Evolutionary conservation across 2,329 filamentous ascomycete genomes (phyloP).

Genomic region (Fusarium abutilonis): DNA sequence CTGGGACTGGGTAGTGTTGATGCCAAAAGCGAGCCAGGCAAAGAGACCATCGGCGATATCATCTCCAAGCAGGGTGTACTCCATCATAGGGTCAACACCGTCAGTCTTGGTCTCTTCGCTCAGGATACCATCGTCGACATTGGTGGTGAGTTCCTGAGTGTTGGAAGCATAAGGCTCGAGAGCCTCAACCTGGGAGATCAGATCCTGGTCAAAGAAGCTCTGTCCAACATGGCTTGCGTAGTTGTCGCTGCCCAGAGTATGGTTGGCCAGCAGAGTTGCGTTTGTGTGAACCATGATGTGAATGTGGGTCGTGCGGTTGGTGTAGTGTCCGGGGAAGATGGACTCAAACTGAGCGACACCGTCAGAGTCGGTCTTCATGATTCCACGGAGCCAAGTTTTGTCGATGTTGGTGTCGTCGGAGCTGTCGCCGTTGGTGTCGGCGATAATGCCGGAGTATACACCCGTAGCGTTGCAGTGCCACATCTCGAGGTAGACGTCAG

Average conservation of each 20-base stretch:
- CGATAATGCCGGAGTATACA: conserved; percentile 56
- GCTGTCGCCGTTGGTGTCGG: conserved; percentile 57
- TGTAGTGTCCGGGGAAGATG: conserved; percentile 58
- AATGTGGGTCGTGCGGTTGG: conserved; percentile 58
- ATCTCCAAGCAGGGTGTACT: conserved; percentile 67
- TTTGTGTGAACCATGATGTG: conserved; percentile 56
- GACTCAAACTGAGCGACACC: conserved; percentile 57
- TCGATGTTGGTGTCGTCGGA: conserved; percentile 47
- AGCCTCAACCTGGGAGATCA: conserved; percentile 62
- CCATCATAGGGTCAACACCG: conserved; percentile 65
- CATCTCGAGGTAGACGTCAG: conserved; percentile 55
- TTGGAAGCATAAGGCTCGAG: conserved; percentile 60
- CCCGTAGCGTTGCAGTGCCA: conserved; percentile 61
- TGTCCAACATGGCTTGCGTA: conserved; percentile 70
- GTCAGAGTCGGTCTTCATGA: conserved; percentile 54
- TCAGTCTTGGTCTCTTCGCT: conserved; percentile 58
- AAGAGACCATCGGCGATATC: conserved; percentile 61
- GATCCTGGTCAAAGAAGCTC: conserved; percentile 69
- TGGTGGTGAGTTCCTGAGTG: conserved; percentile 58
- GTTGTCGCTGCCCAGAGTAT: conserved; percentile 49
- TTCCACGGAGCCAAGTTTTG: conserved; percentile 50
- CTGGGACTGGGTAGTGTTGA: conserved; percentile 51
- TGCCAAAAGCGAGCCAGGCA: conserved; percentile 64
- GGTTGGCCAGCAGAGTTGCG: conserved; percentile 48
- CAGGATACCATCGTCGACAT: conserved; percentile 61